phyloP scores from a whole-genome alignment of 2,329 filamentous ascomycete genomes.

The Hymenoscyphus fraxineus region DNA sequence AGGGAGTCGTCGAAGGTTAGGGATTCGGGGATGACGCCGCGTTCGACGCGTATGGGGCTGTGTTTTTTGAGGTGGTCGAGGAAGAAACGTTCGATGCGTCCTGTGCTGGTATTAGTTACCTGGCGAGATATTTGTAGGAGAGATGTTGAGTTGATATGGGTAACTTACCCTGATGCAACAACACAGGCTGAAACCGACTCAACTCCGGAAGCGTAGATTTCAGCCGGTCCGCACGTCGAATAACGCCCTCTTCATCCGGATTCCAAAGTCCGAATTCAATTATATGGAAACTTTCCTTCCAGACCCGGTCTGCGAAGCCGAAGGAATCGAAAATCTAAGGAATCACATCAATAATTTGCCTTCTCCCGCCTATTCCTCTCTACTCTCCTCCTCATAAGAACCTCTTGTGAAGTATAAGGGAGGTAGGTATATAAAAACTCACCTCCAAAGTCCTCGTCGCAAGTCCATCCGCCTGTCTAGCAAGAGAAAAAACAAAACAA shows the following conservation, averaged over 20 bases:
- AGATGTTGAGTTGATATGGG: neutral
- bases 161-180: constrained; percentile 60
- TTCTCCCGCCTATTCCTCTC: constrained; percentile 24
- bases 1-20: constrained; percentile 51
- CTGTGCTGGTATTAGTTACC: constrained; percentile 1
- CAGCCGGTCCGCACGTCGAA: constrained; percentile 57
- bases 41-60: constrained; percentile 54
- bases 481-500: neutral
- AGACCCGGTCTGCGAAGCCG: constrained; percentile 59
- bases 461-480: constrained; percentile 60
- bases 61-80: constrained; percentile 56
- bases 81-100: constrained; percentile 63
- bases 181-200: constrained; percentile 60
- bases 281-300: constrained; percentile 66
- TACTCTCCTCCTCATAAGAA: no score
- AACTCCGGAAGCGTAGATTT: constrained; percentile 60
- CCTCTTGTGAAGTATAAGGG: no score
- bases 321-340: constrained; percentile 71
- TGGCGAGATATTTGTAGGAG: no score
- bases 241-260: constrained; percentile 53
- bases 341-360: no score
- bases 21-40: constrained; percentile 54
- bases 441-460: constrained; percentile 59
- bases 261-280: constrained; percentile 63
- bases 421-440: constrained; percentile 32